Conservation (phyloP, 495 filamentous ascomycete genomes). For the Talaromyces trachyspermus region DNA sequence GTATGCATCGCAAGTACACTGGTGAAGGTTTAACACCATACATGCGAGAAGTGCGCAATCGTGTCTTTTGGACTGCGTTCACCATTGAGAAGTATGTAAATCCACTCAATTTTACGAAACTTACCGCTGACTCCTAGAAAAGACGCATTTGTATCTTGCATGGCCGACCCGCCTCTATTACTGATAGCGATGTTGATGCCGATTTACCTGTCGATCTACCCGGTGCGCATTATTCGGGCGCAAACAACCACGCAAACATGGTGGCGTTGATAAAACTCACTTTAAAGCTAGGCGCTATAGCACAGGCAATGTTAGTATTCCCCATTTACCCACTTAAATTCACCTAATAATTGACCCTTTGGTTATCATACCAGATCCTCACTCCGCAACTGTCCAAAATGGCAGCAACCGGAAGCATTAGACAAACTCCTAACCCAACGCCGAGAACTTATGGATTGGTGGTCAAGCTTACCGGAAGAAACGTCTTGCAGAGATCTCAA, state of each 20-base stretch:
- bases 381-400: constrained; percentile 31
- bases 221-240: constrained; percentile 8
- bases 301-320: constrained; percentile 38
- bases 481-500: constrained; percentile 34
- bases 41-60: constrained; percentile 40
- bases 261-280: constrained; percentile 38
- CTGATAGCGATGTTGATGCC: constrained; percentile 39
- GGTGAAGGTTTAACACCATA: constrained; percentile 35
- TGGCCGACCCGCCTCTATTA: constrained; percentile 38
- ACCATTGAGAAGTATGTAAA: constrained; percentile 39
- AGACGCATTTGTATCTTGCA: constrained; percentile 34
- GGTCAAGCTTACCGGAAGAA: constrained; percentile 40
- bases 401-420: constrained; percentile 37
- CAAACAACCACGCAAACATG: constrained; percentile 38
- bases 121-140: neutral
- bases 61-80: constrained; percentile 46
- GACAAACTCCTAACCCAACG: constrained; percentile 34
- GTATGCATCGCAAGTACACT: constrained; percentile 45
- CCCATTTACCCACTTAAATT: neutral
- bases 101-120: neutral
- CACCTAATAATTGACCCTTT: neutral
- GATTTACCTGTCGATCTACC: constrained; percentile 39
- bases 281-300: constrained; percentile 35
- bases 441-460: constrained; percentile 41
- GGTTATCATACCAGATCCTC: constrained; percentile 18